Conservation (phyloP, 2,329 filamentous ascomycete genomes). For the Phoma sp. region DNA sequence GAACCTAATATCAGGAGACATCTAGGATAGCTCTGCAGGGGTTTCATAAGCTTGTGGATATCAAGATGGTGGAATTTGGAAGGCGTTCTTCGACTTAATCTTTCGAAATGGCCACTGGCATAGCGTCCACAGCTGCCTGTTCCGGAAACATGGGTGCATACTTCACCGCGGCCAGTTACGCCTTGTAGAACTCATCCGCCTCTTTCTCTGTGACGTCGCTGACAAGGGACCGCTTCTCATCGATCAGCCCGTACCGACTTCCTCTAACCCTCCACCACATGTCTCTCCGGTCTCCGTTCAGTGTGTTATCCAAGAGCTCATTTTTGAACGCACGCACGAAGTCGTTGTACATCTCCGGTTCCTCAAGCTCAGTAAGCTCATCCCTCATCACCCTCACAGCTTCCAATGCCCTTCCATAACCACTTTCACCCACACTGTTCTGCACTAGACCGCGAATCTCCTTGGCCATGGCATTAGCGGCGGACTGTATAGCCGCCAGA, state of each 20-base stretch:
- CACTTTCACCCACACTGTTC: conserved; percentile 75
- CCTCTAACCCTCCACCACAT: conserved; percentile 80
- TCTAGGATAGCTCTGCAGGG: no score
- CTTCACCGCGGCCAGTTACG: conserved; percentile 3
- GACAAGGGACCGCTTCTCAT: conserved; percentile 64
- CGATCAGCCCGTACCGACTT: conserved; percentile 75
- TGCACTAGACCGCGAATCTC: conserved; percentile 74
- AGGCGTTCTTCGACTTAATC: not conserved
- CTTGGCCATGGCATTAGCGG: conserved; percentile 74
- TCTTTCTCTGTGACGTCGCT: conserved; percentile 74
- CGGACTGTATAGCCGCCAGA: conserved; percentile 67
- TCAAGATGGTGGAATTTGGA: not conserved
- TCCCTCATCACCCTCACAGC: conserved; percentile 79
- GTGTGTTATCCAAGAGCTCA: conserved; percentile 69
- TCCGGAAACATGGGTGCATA: not conserved
- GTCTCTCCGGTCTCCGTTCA: conserved; percentile 79
- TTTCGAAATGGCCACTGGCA: not conserved
- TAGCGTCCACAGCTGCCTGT: not conserved
- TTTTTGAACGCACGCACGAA: conserved; percentile 75
- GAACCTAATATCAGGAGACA: no score
- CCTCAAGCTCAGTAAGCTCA: conserved; percentile 76
- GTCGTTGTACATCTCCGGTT: conserved; percentile 76
- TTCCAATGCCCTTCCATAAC: conserved; percentile 78
- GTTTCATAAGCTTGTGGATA: no score
- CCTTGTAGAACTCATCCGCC: conserved; percentile 57